Percentiles rank a stretch among this genome's conserved stretches.
phyloP scores from a whole-genome alignment of 1,284 basidiomycete genomes.

The Marasmius sp. region DNA sequence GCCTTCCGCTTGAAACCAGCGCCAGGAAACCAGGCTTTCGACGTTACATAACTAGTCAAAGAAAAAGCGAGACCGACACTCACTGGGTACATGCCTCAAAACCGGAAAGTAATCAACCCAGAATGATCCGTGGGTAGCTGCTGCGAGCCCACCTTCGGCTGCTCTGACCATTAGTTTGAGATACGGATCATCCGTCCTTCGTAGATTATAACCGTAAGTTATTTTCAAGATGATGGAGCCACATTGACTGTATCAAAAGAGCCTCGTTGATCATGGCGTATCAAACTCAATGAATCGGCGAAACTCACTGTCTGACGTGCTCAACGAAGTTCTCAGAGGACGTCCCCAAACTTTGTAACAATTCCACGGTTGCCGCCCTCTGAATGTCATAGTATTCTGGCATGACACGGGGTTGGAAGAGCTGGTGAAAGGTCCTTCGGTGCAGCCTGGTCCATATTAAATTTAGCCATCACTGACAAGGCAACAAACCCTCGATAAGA shows the following conservation, averaged over 20 bases:
- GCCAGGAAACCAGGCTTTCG: neutral
- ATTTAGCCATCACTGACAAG: too few relatives aligned
- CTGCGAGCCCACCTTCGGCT: neutral
- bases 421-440: neutral
- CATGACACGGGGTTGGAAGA: neutral
- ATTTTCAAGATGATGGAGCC: neutral
- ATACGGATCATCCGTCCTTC: neutral
- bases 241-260: neutral
- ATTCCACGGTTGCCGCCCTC: neutral
- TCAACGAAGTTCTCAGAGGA: neutral
- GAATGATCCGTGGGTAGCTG: neutral
- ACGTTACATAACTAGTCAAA: too few relatives aligned
- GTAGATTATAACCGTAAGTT: neutral
- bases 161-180: neutral
- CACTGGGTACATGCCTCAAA: neutral
- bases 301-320: neutral
- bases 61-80: neutral
- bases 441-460: too few relatives aligned
- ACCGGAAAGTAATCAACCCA: neutral
- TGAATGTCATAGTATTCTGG: neutral
- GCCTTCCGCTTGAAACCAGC: too few relatives aligned
- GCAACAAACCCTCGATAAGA: too few relatives aligned
- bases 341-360: neutral
- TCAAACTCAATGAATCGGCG: neutral
- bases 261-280: neutral